A percentile compares a stretch with the other conserved stretches of the same genome.
Conservation (phyloP, 805 yeast genomes). For the Schwanniomyces vanrijiae region DNA sequence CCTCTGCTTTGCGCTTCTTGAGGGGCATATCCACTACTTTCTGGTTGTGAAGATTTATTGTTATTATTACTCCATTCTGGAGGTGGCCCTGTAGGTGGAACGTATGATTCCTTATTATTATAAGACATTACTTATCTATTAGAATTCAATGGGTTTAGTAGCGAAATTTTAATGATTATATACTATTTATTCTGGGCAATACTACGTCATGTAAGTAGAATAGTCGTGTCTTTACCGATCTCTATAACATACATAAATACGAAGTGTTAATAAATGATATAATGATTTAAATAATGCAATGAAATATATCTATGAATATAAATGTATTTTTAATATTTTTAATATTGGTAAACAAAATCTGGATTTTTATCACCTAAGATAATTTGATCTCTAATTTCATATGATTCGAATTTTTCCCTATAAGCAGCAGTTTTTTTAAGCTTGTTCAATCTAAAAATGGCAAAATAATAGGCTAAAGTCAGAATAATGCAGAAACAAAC, state of each 20-base stretch:
- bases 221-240: neutral
- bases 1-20: constrained; percentile 25
- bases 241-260: neutral
- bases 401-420: constrained; percentile 21
- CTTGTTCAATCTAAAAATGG: constrained; percentile 21
- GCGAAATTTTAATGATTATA: neutral
- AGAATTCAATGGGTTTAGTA: neutral
- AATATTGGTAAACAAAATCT: constrained; percentile 33
- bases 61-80: constrained; percentile 21
- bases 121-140: constrained; percentile 5
- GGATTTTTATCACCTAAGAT: constrained; percentile 40
- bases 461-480: constrained; percentile 31
- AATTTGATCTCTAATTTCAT: constrained; percentile 28
- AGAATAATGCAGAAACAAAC: constrained; percentile 40
- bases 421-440: constrained; percentile 26
- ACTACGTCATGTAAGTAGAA: neutral
- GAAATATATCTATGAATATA: neutral
- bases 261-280: neutral
- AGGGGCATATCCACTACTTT: constrained; percentile 18
- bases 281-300: neutral
- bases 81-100: constrained; percentile 30
- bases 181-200: neutral
- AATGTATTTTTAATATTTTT: constrained; percentile 1
- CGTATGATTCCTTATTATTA: constrained; percentile 8
- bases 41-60: neutral